phyloP scores from a whole-genome alignment of 768 basidiomycete species.

The Auricularia cornea region DNA sequence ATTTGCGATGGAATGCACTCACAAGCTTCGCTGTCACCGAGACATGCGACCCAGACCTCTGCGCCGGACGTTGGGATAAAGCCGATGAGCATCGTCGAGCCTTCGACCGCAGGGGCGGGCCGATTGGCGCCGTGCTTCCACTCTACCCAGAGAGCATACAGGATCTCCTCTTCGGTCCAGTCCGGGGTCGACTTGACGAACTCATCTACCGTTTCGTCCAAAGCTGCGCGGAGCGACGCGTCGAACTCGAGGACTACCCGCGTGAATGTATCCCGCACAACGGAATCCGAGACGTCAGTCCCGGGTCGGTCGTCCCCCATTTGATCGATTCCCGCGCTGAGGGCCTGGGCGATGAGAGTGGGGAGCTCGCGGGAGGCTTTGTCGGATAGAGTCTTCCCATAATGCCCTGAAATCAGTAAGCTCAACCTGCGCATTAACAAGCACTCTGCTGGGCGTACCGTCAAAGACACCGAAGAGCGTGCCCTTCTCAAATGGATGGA shows the following conservation, averaged over 20 bases:
- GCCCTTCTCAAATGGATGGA: background rate
- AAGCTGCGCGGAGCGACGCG: background rate
- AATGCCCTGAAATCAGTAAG: background rate
- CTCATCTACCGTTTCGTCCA: background rate
- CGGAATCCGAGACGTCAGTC: background rate
- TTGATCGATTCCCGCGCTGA: background rate
- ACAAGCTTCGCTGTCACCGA: background rate
- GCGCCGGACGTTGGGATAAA: background rate
- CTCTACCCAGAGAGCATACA: background rate
- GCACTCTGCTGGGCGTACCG: background rate
- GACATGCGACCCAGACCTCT: background rate
- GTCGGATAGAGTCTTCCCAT: background rate
- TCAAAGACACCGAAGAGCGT: background rate
- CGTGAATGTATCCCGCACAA: background rate
- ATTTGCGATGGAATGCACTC: background rate
- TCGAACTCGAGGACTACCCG: background rate
- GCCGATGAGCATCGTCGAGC: background rate
- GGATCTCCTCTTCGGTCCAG: background rate
- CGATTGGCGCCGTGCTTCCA: background rate
- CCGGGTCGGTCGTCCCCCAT: background rate
- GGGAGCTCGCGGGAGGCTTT: background rate
- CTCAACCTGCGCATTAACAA: no score
- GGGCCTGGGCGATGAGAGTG: background rate
- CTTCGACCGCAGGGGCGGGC: background rate
- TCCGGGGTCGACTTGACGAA: background rate